Evolutionary conservation across 306 rosid genomes (phyloP), one percentile per base, ranked within the genome.

Genomic region (Canavalia ensiformis): DNA sequence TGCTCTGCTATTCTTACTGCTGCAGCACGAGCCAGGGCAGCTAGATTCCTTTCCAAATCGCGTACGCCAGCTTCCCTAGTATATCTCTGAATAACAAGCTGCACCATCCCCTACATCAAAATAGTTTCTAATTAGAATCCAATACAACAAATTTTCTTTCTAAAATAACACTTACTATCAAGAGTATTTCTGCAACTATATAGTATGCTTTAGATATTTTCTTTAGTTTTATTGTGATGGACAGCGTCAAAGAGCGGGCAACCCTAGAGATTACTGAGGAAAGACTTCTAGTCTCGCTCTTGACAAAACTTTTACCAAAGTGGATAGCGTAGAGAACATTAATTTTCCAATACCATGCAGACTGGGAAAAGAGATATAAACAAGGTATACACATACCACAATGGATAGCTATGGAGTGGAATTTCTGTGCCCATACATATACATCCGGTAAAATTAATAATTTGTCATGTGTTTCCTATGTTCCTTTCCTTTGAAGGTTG

Each of bases 11-110:
- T 93, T 86, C 86, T 90, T 29, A 95, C 99, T 35, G 99, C 99
- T 54, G 97, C 96, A 69, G 99, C 97, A 86, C 99, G 98, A 82
- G 99, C 97, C 85, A 95, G 85, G 71, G 98, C 88, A 81, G 99
- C 97, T 63, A 95, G 88, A 81, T 85, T 91, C 85, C 99, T 90
- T 82, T 95, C 97, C 81, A 95, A 89, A 83, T 84, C 90, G 68
- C 99, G 91, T 33, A 95, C 98, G 81, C 99, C 99, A 75, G 99
- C 99, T 89, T 95, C 99, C 88, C 99, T 91, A 41, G 99, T 95
- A 86, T 95, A 95, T 75, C 96, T 87, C 77, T 90, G 96, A 84
- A 95, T 93, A 56, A 93, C 89, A 65, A 91, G 92, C 85, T 89
- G 86, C 85, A 93, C 98, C 90, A 91, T 91, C 50, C 51, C 94